A percentile compares a stretch with the other conserved stretches of the same genome.
These are phyloP conservation scores for Colletotrichum cereale DNA, from an alignment of 2,329 filamentous ascomycete species.

Conservation along the genomic window DNA sequence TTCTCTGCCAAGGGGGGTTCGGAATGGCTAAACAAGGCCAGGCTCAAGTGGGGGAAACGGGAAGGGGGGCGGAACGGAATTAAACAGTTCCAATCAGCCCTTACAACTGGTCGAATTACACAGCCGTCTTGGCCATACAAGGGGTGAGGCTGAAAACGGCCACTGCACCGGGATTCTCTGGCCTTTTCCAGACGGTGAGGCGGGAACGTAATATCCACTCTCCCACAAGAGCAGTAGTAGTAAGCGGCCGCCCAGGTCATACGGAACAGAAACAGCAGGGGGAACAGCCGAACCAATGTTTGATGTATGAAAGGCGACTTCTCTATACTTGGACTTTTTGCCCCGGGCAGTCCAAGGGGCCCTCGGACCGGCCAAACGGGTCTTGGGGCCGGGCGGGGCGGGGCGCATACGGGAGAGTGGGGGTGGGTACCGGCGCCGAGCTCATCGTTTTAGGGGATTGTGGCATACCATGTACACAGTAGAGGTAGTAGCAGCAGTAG, in stretches of 20 bases:
- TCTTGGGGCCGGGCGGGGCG: constrained; percentile 14
- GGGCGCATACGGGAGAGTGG: constrained; percentile 23
- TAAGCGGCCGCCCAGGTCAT: neutral
- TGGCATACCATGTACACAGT: neutral
- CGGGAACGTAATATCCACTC: neutral
- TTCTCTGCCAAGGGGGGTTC: no score
- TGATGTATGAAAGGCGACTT: neutral
- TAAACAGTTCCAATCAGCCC: neutral
- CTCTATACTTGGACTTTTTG: neutral
- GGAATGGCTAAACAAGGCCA: neutral
- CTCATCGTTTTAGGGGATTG: constrained; percentile 11
- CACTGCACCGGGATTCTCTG: neutral
- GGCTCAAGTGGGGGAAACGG: neutral
- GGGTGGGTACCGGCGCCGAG: constrained; percentile 25
- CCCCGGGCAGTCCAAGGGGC: neutral
- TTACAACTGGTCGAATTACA: neutral
- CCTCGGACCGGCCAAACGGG: constrained; percentile 16
- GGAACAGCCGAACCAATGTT: constrained; percentile 1
- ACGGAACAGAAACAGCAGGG: neutral
- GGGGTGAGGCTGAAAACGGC: neutral
- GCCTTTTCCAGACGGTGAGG: neutral
- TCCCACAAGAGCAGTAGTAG: neutral
- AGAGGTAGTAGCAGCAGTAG: no score
- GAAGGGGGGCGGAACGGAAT: no score
- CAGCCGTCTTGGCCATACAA: neutral